Conservation (phyloP, 2,329 filamentous ascomycete genomes). For the Aspergillus brasiliensis region DNA sequence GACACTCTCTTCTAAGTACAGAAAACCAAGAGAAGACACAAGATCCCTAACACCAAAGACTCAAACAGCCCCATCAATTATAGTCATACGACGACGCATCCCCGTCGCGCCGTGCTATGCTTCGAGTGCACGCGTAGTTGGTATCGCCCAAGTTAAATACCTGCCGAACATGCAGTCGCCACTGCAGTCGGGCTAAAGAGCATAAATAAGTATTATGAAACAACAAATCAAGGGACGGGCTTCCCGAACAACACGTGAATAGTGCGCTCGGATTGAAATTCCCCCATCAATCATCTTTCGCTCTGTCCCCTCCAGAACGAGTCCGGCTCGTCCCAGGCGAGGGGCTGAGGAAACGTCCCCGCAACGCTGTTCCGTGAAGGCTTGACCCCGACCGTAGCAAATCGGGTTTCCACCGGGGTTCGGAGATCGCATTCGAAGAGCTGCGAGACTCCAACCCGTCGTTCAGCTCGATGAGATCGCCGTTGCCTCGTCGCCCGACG, state of each 20-base stretch:
- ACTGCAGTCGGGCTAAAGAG: not conserved
- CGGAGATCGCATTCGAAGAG: conserved; percentile 22
- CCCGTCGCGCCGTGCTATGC: conserved; percentile 25
- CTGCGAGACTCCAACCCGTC: conserved; percentile 37
- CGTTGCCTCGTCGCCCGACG: conserved; percentile 34
- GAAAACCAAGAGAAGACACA: conserved; percentile 7
- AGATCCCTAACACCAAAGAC: conserved; percentile 2
- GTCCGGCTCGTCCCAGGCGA: conserved; percentile 38
- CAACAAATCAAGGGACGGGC: conserved; percentile 2
- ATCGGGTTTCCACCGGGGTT: conserved; percentile 19
- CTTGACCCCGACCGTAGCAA: conserved; percentile 19
- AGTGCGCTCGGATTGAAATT: not conserved
- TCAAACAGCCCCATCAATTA: conserved; percentile 10
- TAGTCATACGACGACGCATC: conserved; percentile 5
- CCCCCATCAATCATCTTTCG: conserved; percentile 33
- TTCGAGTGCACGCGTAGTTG: conserved; percentile 15
- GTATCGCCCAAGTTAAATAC: conserved; percentile 9
- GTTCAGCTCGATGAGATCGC: conserved; percentile 49
- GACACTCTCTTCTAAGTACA: conserved; percentile 13
- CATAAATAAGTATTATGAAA: conserved; percentile 4
- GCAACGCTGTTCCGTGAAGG: conserved; percentile 24
- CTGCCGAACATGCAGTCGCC: not conserved
- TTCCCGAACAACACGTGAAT: conserved; percentile 10
- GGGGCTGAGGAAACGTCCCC: conserved; percentile 29
- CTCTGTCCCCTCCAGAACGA: conserved; percentile 32